phyloP scores from a whole-genome alignment of 192 early-diverging fungal genomes.

The Gigaspora rosea region DNA sequence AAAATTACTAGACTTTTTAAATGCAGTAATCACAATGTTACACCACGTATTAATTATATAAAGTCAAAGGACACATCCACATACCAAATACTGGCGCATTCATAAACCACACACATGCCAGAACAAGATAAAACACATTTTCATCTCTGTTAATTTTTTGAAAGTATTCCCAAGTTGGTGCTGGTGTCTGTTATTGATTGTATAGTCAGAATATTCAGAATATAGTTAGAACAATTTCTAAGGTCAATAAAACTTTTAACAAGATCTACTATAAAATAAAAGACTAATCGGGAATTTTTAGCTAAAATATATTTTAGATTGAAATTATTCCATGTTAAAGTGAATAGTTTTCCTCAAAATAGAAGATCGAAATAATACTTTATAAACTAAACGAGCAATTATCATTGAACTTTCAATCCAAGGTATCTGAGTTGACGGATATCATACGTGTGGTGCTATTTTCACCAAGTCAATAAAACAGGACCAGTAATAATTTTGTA shows the following conservation, averaged over 20 bases:
- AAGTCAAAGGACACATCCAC: not conserved
- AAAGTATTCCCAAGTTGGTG: conserved; percentile 59
- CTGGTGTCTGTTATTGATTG: conserved; percentile 52
- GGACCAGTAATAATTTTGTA: conserved; percentile 9
- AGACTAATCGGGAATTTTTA: no score
- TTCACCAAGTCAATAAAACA: conserved; percentile 20
- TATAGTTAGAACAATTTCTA: not conserved
- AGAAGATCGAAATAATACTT: no score
- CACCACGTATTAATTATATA: no score
- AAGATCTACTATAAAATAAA: no score
- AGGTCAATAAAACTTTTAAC: no score
- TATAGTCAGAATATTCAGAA: conserved; percentile 3
- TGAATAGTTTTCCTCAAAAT: no score
- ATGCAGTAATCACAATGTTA: not conserved
- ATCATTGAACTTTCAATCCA: no score
- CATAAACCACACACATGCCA: conserved; percentile 72
- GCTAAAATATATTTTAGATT: no score
- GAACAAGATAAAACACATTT: conserved; percentile 72
- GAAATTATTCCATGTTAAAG: no score
- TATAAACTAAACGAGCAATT: no score
- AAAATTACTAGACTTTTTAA: not conserved
- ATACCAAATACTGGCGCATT: conserved; percentile 70
- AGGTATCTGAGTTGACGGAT: no score
- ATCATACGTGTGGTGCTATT: not conserved
- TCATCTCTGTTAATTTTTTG: conserved; percentile 70